Conservation (phyloP, 345 rosid genomes). For the Microthlaspi erraticum region DNA sequence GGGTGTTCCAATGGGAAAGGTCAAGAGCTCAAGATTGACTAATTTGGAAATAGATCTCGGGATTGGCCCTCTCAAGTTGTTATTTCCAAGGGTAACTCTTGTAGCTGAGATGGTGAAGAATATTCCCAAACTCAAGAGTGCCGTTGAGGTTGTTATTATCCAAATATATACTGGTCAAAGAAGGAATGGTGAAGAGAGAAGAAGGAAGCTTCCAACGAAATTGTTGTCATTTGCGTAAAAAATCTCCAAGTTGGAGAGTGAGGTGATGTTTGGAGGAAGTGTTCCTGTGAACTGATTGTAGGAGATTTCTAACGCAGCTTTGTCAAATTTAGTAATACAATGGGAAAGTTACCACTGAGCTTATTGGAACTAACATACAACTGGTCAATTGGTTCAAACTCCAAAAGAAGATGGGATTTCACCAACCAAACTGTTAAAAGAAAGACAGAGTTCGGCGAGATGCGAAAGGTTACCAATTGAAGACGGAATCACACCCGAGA, state of each 20-base stretch:
- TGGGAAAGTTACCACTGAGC: not conserved
- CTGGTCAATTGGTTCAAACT: not conserved
- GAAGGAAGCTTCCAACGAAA: not conserved
- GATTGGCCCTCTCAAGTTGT: conserved; percentile 37
- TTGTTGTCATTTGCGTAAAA: not conserved
- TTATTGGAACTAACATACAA: not conserved
- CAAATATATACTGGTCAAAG: not conserved
- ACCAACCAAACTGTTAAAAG: not conserved
- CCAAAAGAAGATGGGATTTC: not conserved
- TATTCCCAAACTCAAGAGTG: not conserved
- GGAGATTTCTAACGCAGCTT: not conserved
- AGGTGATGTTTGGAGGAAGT: not conserved
- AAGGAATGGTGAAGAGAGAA: conserved; percentile 14
- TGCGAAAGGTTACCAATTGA: not conserved
- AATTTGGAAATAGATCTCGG: conserved; percentile 26
- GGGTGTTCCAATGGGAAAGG: not conserved
- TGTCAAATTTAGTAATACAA: not conserved
- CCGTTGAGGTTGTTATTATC: not conserved
- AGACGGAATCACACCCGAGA: too few species aligned
- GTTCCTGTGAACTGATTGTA: not conserved
- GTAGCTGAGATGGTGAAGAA: not conserved
- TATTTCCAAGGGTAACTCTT: not conserved
- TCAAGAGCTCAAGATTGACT: not conserved
- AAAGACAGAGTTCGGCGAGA: too few species aligned
- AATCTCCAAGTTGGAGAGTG: not conserved